Conservation (phyloP, 2,329 filamentous ascomycete genomes). For the Fonsecaea erecta region DNA sequence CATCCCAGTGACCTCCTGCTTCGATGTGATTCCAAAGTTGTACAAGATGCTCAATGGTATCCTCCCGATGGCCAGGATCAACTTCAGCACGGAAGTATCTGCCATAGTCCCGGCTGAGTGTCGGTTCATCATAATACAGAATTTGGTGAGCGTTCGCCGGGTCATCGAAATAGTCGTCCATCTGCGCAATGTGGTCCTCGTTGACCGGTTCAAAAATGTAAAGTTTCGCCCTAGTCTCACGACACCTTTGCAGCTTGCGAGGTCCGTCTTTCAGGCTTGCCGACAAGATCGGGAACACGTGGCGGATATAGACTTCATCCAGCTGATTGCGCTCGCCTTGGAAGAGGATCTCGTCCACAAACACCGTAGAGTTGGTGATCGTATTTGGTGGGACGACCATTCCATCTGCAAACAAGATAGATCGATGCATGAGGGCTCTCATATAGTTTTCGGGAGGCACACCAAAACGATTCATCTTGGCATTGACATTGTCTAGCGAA, state of each 20-base stretch:
- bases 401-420: constrained; percentile 13
- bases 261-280: not conserved
- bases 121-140: constrained; percentile 11
- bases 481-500: constrained; percentile 16
- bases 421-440: constrained; percentile 8
- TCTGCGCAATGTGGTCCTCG: constrained; percentile 13
- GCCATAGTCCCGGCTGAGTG: not conserved
- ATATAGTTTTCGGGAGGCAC: constrained; percentile 7
- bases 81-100: constrained; percentile 4
- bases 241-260: constrained; percentile 7
- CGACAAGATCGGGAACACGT: not conserved
- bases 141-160: constrained; percentile 11
- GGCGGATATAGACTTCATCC: constrained; percentile 6
- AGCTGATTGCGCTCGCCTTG: constrained; percentile 12
- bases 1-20: constrained; percentile 4
- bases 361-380: constrained; percentile 11
- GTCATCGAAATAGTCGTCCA: constrained; percentile 12
- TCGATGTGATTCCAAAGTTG: constrained; percentile 15
- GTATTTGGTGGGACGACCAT: constrained; percentile 3
- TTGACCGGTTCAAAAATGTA: constrained; percentile 13
- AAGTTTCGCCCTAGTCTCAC: constrained; percentile 1
- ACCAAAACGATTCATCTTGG: constrained; percentile 11
- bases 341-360: constrained; percentile 15
- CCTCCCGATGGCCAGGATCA: constrained; percentile 2
- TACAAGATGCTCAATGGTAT: constrained; percentile 8